Conservation (phyloP, 1,284 basidiomycete species). For the Polyporus tsugae region DNA sequence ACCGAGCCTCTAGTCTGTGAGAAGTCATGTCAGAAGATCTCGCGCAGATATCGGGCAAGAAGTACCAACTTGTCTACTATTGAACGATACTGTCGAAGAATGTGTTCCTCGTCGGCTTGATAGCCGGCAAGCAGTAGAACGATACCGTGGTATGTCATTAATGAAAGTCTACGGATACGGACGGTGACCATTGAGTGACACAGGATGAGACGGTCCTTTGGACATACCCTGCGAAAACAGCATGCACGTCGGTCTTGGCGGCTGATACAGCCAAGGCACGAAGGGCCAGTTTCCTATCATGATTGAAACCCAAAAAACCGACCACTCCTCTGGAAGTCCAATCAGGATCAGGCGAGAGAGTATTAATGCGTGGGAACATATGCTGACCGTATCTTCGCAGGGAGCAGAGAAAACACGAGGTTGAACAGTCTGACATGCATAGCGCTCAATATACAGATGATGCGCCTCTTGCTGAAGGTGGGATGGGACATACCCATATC, state of each 20-base stretch:
- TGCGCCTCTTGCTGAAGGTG: neutral
- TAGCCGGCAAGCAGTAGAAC: conserved; percentile 75
- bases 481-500: conserved; percentile 39
- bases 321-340: conserved; percentile 61
- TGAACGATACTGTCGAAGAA: conserved; percentile 66
- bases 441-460: conserved; percentile 18
- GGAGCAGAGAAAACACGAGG: conserved; percentile 78
- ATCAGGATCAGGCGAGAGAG: conserved; percentile 16
- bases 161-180: conserved; percentile 58
- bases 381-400: conserved; percentile 69
- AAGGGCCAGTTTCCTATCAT: conserved; percentile 72
- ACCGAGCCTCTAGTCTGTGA: conserved; percentile 58
- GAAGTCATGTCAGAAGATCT: conserved; percentile 6
- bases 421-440: conserved; percentile 71
- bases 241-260: conserved; percentile 70
- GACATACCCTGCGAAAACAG: conserved; percentile 74
- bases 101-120: conserved; percentile 73
- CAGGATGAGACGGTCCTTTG: neutral
- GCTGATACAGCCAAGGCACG: conserved; percentile 74
- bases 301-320: conserved; percentile 77
- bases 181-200: neutral
- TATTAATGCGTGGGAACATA: conserved; percentile 12
- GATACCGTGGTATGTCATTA: conserved; percentile 82
- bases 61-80: conserved; percentile 64
- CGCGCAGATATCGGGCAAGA: conserved; percentile 16